Evolutionary conservation across 306 rosid species (phyloP).

Genomic region (Rosa chinensis): DNA sequence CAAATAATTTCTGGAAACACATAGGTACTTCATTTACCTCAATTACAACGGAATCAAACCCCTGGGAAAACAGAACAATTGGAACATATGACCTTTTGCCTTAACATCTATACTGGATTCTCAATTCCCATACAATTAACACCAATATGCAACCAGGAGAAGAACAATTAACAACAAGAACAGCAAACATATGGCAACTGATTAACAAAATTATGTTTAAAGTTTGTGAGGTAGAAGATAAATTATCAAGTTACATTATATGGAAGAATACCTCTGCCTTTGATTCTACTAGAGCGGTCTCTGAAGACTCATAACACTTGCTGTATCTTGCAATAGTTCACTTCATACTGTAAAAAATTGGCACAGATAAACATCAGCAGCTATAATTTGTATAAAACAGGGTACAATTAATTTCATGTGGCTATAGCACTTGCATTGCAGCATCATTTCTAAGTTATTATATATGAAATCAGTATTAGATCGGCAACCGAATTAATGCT

Average conservation of each 20-base stretch:
- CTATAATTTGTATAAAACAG: neutral
- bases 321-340: slow-evolving; percentile 82
- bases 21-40: neutral
- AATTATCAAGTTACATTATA: slow-evolving; percentile 4
- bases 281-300: slow-evolving; percentile 38
- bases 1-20: neutral
- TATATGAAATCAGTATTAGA: neutral
- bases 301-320: slow-evolving; percentile 61
- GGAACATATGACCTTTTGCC: neutral
- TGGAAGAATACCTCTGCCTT: slow-evolving; percentile 59
- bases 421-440: neutral
- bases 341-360: slow-evolving; percentile 59
- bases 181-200: neutral
- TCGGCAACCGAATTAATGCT: neutral
- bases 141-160: neutral
- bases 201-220: neutral
- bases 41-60: neutral
- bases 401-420: neutral
- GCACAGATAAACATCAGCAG: slow-evolving; percentile 12
- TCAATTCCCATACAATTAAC: neutral
- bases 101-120: neutral
- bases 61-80: neutral
- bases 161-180: neutral
- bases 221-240: neutral
- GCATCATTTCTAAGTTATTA: neutral